A percentile compares a stretch with the other conserved stretches of the same genome.
These are phyloP conservation scores for Coniella vitis DNA, from an alignment of 2,329 filamentous ascomycete species.

Conservation along the genomic window DNA sequence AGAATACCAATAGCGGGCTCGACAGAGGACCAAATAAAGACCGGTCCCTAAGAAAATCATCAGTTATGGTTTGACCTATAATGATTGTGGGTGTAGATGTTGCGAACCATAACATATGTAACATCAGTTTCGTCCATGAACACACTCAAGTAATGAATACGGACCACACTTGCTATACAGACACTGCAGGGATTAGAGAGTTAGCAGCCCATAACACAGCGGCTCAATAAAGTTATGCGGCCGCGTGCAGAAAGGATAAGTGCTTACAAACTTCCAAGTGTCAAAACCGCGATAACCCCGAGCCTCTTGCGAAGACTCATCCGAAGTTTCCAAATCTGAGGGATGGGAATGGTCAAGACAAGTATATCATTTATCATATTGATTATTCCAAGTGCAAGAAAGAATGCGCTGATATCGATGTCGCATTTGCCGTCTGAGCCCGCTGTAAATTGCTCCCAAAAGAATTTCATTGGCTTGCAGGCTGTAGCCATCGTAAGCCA, in stretches of 20 bases:
- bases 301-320: conserved; percentile 12
- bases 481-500: conserved; percentile 14
- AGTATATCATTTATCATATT: conserved; percentile 14
- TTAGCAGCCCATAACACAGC: neutral
- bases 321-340: conserved; percentile 12
- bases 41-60: conserved; percentile 1
- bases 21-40: conserved; percentile 9
- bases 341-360: conserved; percentile 13
- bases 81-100: neutral
- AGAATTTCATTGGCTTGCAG: conserved; percentile 11
- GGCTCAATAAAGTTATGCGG: neutral
- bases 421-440: neutral
- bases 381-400: conserved; percentile 3
- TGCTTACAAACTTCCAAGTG: conserved; percentile 13
- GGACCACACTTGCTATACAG: conserved; percentile 1
- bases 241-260: neutral
- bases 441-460: conserved; percentile 15
- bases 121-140: conserved; percentile 11
- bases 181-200: neutral
- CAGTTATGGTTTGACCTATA: neutral
- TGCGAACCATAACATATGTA: conserved; percentile 12
- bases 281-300: conserved; percentile 13
- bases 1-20: conserved; percentile 2
- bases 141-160: neutral
- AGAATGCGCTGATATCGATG: neutral